Evolutionary conservation across 1,284 basidiomycete species (phyloP), one percentile per base, ranked within the genome.

Genomic region (Moesziomyces antarcticus): DNA sequence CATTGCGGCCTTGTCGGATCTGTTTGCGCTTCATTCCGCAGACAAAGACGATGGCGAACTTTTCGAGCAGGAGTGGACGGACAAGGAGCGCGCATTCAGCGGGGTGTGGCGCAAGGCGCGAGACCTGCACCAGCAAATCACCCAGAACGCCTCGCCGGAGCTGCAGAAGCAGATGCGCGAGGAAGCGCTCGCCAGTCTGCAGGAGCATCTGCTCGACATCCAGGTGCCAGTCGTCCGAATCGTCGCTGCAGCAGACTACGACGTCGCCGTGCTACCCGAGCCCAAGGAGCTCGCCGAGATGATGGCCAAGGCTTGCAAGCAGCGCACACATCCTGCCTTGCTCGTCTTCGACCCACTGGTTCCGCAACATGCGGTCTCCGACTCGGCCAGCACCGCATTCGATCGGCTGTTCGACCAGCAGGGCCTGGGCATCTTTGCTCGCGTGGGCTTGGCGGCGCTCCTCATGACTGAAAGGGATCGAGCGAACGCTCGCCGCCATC

Each of bases 391-490:
- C 6, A 22, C 46, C 21, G 16, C 20, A 10, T 57, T 46, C 16
- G 51, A 56, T n/a, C 46, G 58, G 16, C 48, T 59, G 4, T 21
- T 67, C 53, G 89, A 92, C 73, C 65, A 67, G 0, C 84, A 85
- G 20, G 90, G 89, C 0, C 88, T 89, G 41, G 87, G 88, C 0
- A 76, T 87, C 4, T 93, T 92, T 75, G 89, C 90, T 0, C 89
- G 94, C 10, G 85, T 88, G 1, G 87, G 89, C 13, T 84, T 86
- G 44, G 90, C 90, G 0, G 85, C 92, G 13, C 84, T 93, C 3
- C 85, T 88, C 1, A 82, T 90, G 33, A 86, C 93, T 35, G 81
- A 86, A 1, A 86, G 88, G 3, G 89, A 94, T 77, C 89, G 92
- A 18, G 85, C 87, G 5, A 76, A 88, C 2, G 89, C 91, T 1